Conservation (phyloP, 352 stramenopile species). For the Globisporangium alternatum region DNA sequence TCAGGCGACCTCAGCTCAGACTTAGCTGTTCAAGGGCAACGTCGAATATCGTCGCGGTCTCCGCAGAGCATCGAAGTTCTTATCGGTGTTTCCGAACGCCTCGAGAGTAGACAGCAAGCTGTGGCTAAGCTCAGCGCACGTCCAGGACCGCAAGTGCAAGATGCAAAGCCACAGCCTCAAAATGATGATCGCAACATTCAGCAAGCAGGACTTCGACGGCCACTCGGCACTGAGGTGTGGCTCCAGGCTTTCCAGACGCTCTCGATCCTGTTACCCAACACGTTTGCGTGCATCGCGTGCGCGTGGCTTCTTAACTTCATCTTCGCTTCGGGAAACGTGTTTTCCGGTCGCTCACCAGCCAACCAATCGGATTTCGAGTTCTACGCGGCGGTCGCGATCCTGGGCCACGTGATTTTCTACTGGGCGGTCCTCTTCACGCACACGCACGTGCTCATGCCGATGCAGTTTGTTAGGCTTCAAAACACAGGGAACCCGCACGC, state of each 20-base stretch:
- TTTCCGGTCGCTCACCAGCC: constrained; percentile 16
- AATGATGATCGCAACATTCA: too few species aligned
- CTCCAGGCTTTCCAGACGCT: constrained; percentile 12
- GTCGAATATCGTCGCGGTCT: not conserved
- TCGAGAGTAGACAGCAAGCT: not conserved
- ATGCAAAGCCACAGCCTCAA: not conserved
- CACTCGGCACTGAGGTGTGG: constrained; percentile 2
- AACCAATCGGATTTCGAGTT: constrained; percentile 30
- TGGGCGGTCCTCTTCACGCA: constrained; percentile 5
- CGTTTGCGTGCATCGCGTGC: constrained; percentile 15
- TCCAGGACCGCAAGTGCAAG: not conserved
- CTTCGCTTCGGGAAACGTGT: constrained; percentile 24
- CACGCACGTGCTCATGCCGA: not conserved
- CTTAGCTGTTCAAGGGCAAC: not conserved
- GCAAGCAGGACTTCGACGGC: not conserved
- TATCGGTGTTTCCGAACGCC: not conserved
- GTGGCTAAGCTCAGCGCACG: not conserved
- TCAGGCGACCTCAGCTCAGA: not conserved
- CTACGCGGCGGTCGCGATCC: constrained; percentile 19
- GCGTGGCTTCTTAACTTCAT: constrained; percentile 17
- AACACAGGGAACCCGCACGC: not conserved
- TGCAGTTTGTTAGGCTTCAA: constrained; percentile 14
- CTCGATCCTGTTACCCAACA: constrained; percentile 24
- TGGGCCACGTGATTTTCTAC: constrained; percentile 9
- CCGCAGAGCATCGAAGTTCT: not conserved